Evolutionary conservation across 108 stramenopile species (phyloP), one percentile per base, ranked within the genome.

Genomic region (Cyclotella choctawhatcheeana): DNA sequence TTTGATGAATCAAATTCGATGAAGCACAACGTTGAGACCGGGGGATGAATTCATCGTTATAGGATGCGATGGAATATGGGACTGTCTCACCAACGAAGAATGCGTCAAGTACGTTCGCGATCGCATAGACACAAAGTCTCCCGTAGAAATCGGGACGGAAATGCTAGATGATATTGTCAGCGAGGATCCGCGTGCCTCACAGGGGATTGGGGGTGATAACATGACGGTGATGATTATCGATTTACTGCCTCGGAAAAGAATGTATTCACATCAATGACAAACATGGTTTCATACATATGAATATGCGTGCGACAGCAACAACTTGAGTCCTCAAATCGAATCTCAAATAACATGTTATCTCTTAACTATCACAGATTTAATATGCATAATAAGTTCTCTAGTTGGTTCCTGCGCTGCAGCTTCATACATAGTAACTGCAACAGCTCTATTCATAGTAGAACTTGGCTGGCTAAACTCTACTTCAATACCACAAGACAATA

Each of bases 21-120:
- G 26, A 48, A 74, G 71, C 60, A 74, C 77, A 52, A 84, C 53
- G 6, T 53, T 92, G 25, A 58, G 51, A 40, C 37, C 86, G 13
- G 74, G 48, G n/a, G 94, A 95, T 64, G 97, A 97, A 76, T 98
- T 99, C 60, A 66, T 97, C 59, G 73, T 99, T 33, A 56, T 99
- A 48, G 99, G 95, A 3, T 95, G 97, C 51, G 99, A 99, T 73
- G 99, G 99, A 27, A 93, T 99, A 50, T 99, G 97, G 97, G 99
- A 99, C 62, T 96, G 96, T 50, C 74, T 99, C 47, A 79, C 93
- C 22, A 92, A 91, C 67, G 94, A 98, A 82, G 82, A 91, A 65
- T 93, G 96, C 14, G 94, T 97, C 0, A 82, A 96, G 22, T 97
- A 93, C 71, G 97, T 98, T 14, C 82, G 82, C 17, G 73, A 81